Evolutionary conservation across 164 flowering plant species (phyloP), one percentile per base, ranked within the genome.

Genomic region (Aristolochia contorta): DNA sequence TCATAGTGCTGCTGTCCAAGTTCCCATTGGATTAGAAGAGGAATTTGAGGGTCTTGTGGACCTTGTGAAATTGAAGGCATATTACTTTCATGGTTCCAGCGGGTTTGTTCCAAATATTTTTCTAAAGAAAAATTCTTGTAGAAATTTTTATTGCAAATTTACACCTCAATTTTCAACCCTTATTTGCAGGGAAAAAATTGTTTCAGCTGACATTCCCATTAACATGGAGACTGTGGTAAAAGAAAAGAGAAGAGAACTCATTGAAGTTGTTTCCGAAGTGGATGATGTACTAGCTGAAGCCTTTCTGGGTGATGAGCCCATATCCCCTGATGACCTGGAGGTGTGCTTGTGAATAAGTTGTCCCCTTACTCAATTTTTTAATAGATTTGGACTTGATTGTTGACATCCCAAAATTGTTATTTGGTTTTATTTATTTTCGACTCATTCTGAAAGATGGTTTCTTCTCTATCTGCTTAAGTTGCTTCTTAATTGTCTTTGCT

Each of bases 1-100:
- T 74, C 96, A 94, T 62, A 82, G 87, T 84, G 99, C 99, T 66
- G 97, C 99, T n/a, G 84, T 94, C 45, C 99, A 94, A 78, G 86
- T 89, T 62, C 99, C 99, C 30, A 89, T 94, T 68, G 99, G 99
- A 24, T 74, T 94, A 76, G 99, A 94, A 72, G 99, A 94, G 1
- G 74, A 91, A 41, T 87, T 94, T 64, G 74, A 87, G 76, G 99
- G 97, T 65, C 96, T 94, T 72, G 72, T 94, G 59, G 99, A 94
- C 68, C 91, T 94, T 72, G 99, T 94, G 64, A 82, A 80, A 30
- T 24, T 80, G 60, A 91, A 91, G 76, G 93, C 99, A 55, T 80
- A 75, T 63, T 82, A 71, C 68, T 94, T 89, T 71, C 86, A 82
- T 66, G 99, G 99, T 65, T 80, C 96, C 55, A 94, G 58, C 70